These are phyloP conservation scores for Aspergillaceae sp. DNA, from an alignment of 2,329 filamentous ascomycete genomes.

Conservation along the genomic window DNA sequence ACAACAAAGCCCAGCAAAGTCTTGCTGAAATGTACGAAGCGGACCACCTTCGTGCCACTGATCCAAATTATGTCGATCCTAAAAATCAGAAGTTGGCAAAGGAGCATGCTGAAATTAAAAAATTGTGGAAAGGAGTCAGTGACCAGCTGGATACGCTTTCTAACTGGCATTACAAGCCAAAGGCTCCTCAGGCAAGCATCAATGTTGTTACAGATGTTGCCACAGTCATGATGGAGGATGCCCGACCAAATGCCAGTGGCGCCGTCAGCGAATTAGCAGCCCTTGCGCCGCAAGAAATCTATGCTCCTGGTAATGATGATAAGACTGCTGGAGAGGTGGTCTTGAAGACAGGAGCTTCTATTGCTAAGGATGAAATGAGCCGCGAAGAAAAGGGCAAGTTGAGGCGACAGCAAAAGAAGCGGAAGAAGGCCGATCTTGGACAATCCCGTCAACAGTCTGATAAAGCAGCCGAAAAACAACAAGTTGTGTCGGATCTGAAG, in stretches of 20 bases:
- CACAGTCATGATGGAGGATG: conserved; percentile 92
- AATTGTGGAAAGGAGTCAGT: conserved; percentile 72
- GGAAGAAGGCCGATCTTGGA: conserved; percentile 54
- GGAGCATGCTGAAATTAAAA: conserved; percentile 74
- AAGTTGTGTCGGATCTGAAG: conserved; percentile 60
- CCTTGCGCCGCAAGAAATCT: conserved; percentile 90
- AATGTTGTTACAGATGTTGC: conserved; percentile 84
- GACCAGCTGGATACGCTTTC: conserved; percentile 78
- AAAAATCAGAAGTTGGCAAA: conserved; percentile 73
- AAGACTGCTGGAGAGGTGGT: conserved; percentile 61
- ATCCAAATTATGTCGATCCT: conserved; percentile 72
- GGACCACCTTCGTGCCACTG: conserved; percentile 69
- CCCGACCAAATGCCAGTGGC: conserved; percentile 72
- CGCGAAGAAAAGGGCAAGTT: conserved; percentile 74
- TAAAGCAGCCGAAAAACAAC: conserved; percentile 38
- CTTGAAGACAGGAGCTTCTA: conserved; percentile 65
- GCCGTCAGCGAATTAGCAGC: conserved; percentile 52
- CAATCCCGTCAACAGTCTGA: conserved; percentile 37
- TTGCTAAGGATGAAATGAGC: conserved; percentile 77
- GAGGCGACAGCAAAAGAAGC: conserved; percentile 76
- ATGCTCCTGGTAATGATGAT: conserved; percentile 60
- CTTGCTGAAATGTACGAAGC: conserved; percentile 92
- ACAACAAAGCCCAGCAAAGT: conserved; percentile 76
- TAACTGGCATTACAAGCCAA: conserved; percentile 93
- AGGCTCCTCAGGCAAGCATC: conserved; percentile 68